phyloP scores from a whole-genome alignment of 257 asterid species.

The Plantago major region DNA sequence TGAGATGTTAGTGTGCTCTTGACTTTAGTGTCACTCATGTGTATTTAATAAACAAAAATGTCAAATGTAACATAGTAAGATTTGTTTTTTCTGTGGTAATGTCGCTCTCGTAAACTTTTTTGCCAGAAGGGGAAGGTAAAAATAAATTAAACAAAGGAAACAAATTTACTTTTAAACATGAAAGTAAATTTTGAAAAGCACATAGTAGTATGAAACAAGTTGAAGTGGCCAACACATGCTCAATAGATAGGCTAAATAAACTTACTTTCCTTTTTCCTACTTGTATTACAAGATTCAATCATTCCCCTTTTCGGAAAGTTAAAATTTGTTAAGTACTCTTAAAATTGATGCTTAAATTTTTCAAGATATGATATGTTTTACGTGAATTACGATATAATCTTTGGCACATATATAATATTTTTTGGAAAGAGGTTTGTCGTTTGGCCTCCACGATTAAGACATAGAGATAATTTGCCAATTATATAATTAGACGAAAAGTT shows the following conservation, averaged over 20 bases:
- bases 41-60: background rate
- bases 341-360: background rate
- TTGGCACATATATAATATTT: background rate
- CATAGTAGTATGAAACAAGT: background rate
- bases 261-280: background rate
- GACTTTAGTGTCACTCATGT: background rate
- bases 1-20: background rate
- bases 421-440: background rate
- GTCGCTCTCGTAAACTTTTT: conserved; percentile 9
- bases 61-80: background rate
- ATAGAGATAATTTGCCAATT: background rate
- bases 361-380: conserved; percentile 4
- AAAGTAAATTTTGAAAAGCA: background rate
- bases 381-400: background rate
- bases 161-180: background rate
- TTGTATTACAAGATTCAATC: background rate
- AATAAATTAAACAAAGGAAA: background rate
- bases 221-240: background rate
- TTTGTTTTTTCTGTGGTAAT: background rate
- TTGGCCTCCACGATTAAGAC: conserved; percentile 1
- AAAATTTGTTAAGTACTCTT: background rate
- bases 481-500: background rate
- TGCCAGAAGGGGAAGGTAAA: background rate
- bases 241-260: background rate
- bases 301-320: conserved; percentile 7